Base-by-base conservation (phyloP, 768 basidiomycete species). In the Mycena capillaripes region DNA sequence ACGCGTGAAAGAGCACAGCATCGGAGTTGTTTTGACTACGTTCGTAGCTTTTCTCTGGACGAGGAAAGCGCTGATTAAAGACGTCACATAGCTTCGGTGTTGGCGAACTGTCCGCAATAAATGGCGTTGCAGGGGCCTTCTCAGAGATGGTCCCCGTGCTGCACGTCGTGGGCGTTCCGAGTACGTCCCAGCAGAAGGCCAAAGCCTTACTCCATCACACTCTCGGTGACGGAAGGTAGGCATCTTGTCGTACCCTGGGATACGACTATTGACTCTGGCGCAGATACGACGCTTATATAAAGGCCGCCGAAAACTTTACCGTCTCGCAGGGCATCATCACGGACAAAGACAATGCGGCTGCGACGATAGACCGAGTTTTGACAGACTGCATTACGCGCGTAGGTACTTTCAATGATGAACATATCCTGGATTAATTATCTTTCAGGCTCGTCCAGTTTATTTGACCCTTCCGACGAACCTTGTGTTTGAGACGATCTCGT, bases 101-200 rank as follows among this genome's bases (percentile, higher is more conserved):
- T n/a, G 96, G 97, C 27, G 97, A 97, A 79, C 83, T 97, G 48
- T 94, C 92, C 44, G 96, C 96, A 7, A 91, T 93, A 38, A 95
- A 95, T 75, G 94, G 94, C 44, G 89, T 97, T 72, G 95, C 93
- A 34, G 93, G 93, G 76, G 93, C 93, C 11, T 92, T 92, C 79
- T 92, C 95, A 48, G 96, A 98, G 81, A 94, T 95, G 85, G 91
- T 98, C 5, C 97, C 96, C 7, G 88, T 97, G 1, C 84, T 98
- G 17, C 97, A 97, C 77, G 87, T 98, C 63, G 97, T 93, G 40
- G 96, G 97, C 46, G 89, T 89, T 0, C 96, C 96, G 1, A 92
- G 89, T 76, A 95, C 93, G 6, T 74, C 81, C 12, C 91, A 96
- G 74, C 92, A 95, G 76, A 90, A 89, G 79, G 81, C 83, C 30